Base-by-base conservation (phyloP, 2,329 filamentous ascomycete species). In the Mycosphaerella sp. region DNA sequence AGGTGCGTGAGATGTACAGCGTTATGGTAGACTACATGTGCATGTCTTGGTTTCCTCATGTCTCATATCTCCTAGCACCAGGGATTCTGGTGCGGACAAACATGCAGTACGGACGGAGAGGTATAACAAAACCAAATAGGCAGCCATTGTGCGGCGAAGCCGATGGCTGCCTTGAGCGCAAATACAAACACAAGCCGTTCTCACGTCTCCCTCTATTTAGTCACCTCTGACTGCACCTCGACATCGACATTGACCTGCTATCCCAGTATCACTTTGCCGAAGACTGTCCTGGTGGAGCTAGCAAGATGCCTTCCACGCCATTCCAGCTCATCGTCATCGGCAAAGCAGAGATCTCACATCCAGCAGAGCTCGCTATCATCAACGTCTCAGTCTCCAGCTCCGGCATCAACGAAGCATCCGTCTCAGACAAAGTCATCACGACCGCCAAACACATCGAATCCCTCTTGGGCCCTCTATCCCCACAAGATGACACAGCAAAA, bases 291-390 rank as follows among this genome's bases (percentile, higher is more conserved):
- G 5, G 14, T 39, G 5, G 6, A 39, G 36, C 36, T 4, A 29
- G 26, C 41, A 46, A 17, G 29, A 54, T 54, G 52, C 31, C 52
- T 11, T 14, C 55, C 31, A 48, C 47, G 32, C 55, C 58, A 31
- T 61, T 64, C 46, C 51, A 51, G 17, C 47, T 64, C 29, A 47
- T 56, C 14, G 57, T 62, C n/a, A 44, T 48, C 4, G 62, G 62
- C 38, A 42, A 56, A 26, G 54, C 62, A 9, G 53, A 53, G 42
- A 57, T 64, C 39, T 53, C 60, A 9, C 62, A 59, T 31, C 54
- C 52, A 9, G 60, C 62, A 17, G 62, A 64, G 45, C 59, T 59
- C 40, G 62, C 59, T 14, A 21, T 60, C 21, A 56, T 64, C 50
- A 61, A 60, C 51, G 56, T 64, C 44, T 48, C 48, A 36, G 59